Percentiles rank a stretch among this genome's conserved stretches.
Conservation (phyloP, 176 grass and related monocot genomes). For the Saccharum spontaneum region DNA sequence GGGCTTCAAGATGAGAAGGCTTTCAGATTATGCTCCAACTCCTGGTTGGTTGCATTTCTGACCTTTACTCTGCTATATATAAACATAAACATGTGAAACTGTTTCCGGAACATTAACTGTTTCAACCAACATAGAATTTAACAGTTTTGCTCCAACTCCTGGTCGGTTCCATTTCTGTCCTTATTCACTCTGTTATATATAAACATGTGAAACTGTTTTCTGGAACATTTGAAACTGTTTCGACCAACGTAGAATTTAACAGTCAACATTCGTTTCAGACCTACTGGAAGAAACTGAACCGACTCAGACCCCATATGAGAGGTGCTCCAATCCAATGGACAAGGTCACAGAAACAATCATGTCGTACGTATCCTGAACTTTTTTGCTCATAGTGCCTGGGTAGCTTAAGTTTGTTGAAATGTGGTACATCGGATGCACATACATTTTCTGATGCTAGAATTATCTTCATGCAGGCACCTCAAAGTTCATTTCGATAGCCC, state of each 20-base stretch:
- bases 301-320: conserved; percentile 61
- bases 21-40: conserved; percentile 52
- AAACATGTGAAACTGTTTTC: conserved; percentile 6
- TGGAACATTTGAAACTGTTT: not conserved
- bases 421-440: not conserved
- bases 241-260: conserved; percentile 11
- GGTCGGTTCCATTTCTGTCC: conserved; percentile 35
- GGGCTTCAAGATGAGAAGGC: conserved; percentile 64
- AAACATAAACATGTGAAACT: conserved; percentile 1
- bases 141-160: conserved; percentile 36
- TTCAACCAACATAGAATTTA: conserved; percentile 19
- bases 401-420: conserved; percentile 25
- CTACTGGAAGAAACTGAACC: conserved; percentile 76
- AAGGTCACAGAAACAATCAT: conserved; percentile 63
- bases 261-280: conserved; percentile 43
- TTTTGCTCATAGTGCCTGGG: conserved; percentile 14
- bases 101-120: not conserved
- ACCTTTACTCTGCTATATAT: not conserved
- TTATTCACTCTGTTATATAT: not conserved
- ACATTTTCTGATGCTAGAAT: conserved; percentile 28
- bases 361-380: conserved; percentile 46
- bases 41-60: conserved; percentile 44
- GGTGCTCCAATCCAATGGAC: conserved; percentile 37
- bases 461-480: conserved; percentile 57
- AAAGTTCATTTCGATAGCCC: conserved; percentile 84